Conservation (phyloP, 148 eudicot species). For the Persicaria maculosa region DNA sequence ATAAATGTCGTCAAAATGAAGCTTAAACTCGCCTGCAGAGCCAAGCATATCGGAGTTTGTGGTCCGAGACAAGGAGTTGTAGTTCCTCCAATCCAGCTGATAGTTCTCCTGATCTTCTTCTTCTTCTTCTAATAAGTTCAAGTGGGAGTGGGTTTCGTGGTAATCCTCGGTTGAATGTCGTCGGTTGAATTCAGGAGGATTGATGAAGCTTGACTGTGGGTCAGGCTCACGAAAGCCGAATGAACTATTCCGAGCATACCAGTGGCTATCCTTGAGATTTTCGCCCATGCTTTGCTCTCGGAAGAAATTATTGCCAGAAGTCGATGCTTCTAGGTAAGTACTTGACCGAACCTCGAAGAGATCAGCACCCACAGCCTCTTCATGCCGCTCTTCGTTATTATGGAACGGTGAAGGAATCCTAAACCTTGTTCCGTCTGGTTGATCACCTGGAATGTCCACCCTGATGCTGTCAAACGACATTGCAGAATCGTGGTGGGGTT, state of each 20-base stretch:
- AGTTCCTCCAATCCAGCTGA: conserved; percentile 22
- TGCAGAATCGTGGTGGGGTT: conserved; percentile 25
- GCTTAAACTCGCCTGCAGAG: conserved; percentile 40
- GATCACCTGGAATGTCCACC: conserved; percentile 26
- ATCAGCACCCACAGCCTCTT: conserved; percentile 18
- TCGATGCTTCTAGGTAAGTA: conserved; percentile 47
- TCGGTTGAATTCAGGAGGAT: conserved; percentile 50
- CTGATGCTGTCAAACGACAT: conserved; percentile 25
- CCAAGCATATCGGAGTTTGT: conserved; percentile 37
- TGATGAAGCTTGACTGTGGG: conserved; percentile 39
- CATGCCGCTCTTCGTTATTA: background rate
- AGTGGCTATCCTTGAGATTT: conserved; percentile 22
- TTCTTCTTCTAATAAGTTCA: conserved; percentile 33
- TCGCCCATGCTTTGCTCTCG: conserved; percentile 27
- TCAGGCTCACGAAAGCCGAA: background rate
- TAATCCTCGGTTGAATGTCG: conserved; percentile 7
- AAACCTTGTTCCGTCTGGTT: conserved; percentile 17
- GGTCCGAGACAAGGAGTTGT: conserved; percentile 35
- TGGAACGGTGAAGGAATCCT: conserved; percentile 25
- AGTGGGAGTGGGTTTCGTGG: conserved; percentile 23
- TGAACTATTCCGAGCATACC: background rate
- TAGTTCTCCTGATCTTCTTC: conserved; percentile 20
- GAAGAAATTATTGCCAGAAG: conserved; percentile 7
- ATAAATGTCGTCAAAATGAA: conserved; percentile 70
- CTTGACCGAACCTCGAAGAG: conserved; percentile 28